Conservation (phyloP, 1,284 basidiomycete species). For the Ceratobasidium sp. region DNA sequence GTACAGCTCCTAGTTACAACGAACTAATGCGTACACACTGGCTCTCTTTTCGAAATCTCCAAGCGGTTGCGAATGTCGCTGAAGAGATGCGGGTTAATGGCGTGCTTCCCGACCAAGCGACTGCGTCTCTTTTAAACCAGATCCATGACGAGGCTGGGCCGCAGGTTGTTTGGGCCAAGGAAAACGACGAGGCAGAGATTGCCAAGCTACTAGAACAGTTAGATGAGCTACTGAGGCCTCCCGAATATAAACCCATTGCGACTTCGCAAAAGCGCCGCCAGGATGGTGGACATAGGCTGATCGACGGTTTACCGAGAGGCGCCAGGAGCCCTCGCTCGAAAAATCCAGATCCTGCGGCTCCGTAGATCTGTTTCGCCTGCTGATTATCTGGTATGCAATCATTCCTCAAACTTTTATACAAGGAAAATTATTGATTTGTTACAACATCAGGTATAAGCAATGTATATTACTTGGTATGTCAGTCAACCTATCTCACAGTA, state of each 20-base stretch:
- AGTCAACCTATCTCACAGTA: not conserved
- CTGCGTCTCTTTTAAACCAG: slow-evolving; percentile 51
- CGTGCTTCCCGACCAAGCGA: slow-evolving; percentile 70
- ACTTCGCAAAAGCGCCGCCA: not conserved
- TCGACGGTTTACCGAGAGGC: too few relatives aligned
- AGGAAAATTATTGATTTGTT: not conserved
- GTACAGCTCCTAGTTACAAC: slow-evolving; percentile 85
- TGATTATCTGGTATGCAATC: too few relatives aligned
- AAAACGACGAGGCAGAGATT: not conserved
- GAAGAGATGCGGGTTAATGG: slow-evolving; percentile 86
- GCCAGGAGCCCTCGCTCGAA: not conserved
- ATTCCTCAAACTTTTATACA: too few relatives aligned
- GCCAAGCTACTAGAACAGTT: not conserved
- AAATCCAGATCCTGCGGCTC: too few relatives aligned
- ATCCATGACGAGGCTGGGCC: not conserved
- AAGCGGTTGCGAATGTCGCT: slow-evolving; percentile 73
- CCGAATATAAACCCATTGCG: not conserved
- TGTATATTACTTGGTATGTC: not conserved
- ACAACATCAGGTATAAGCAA: not conserved
- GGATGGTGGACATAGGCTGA: too few relatives aligned
- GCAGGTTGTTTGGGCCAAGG: not conserved
- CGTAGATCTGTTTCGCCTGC: too few relatives aligned
- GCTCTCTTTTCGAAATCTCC: slow-evolving; percentile 81
- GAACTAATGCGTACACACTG: slow-evolving; percentile 83
- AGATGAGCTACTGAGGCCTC: not conserved